Base-by-base conservation (phyloP, 176 grass and related monocot species). In the Alopecurus myosuroides region DNA sequence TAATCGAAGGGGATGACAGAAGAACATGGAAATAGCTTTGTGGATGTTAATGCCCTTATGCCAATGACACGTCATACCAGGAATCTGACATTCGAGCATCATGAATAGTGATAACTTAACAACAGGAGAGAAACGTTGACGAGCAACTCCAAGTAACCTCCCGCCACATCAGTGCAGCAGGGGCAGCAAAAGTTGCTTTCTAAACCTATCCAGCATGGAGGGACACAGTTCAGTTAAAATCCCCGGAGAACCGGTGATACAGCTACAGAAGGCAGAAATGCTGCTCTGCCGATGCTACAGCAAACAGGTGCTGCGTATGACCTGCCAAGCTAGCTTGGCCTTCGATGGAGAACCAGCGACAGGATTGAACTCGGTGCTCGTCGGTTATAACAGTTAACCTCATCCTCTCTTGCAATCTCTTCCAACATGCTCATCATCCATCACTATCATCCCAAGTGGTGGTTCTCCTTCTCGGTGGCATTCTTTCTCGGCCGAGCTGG, bases 111-210 rank as follows among this genome's bases (percentile, higher is more conserved):
- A 28, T 17, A 77, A 19, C 15, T 52, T 79, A 58, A 36, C 22
- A 71, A 55, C 50, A 39, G 39, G 45, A 85, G 67, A 81, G 70
- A 73, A 77, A 85, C 60, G 49, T 61, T 23, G 40, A 85, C 77
- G 70, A 23, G 58, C 50, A 79, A 55, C 12, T 64, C 66, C 48
- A 49, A 4, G 33, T 63, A 89, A 86, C 88, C 88, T 36, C 77
- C 71, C 23, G 78, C 83, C 62, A 70, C 40, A n/a, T n/a, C n/a
- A 84, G n/a, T 72, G 67, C 49, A 57, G 76, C 58, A 51, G 13
- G 76, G 62, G 78, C 89, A 84, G 81, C 69, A 70, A 30, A 75
- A 48, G 40, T 84, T 80, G 81, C 89, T 63, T 81, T 50, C 42
- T 51, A 74, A 58, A 84, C 53, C 87, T 79, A 81, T 84, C 77